Conservation (phyloP, 345 rosid species). For the Eucalyptus cloeziana region DNA sequence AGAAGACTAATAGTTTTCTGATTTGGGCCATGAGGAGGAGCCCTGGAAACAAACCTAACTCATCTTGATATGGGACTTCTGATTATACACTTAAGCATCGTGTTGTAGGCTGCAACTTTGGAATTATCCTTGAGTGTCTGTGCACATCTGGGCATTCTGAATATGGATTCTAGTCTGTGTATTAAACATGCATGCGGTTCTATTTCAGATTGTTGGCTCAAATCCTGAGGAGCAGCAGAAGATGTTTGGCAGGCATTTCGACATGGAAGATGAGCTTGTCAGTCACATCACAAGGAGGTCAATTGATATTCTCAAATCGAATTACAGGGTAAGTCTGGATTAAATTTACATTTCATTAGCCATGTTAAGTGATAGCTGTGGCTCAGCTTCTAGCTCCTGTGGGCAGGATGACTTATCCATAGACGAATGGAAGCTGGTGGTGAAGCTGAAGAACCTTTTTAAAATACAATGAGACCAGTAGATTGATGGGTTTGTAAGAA, state of each 20-base stretch:
- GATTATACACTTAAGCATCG: background rate
- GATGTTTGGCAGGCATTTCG: conserved; percentile 89
- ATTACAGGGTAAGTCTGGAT: conserved; percentile 46
- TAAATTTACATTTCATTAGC: background rate
- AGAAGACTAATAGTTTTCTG: background rate
- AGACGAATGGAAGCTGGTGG: conserved; percentile 81
- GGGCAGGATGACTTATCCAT: conserved; percentile 57
- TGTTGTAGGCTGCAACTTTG: background rate
- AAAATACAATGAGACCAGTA: conserved; percentile 32
- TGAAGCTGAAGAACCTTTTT: conserved; percentile 62
- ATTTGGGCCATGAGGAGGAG: background rate
- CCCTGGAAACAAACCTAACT: background rate
- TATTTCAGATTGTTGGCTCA: conserved; percentile 47
- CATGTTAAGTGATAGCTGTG: background rate
- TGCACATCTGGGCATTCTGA: background rate
- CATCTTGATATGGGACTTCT: background rate
- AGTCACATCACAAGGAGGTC: conserved; percentile 81
- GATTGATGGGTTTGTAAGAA: background rate
- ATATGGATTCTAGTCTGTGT: background rate
- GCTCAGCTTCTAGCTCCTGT: background rate
- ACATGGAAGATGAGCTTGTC: conserved; percentile 74
- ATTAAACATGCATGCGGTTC: background rate
- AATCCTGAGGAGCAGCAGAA: conserved; percentile 83
- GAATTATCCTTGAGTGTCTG: background rate
- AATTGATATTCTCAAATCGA: conserved; percentile 69